Evolutionary conservation across 108 stramenopile species (phyloP).

Genomic region (Conticribra guillardii): DNA sequence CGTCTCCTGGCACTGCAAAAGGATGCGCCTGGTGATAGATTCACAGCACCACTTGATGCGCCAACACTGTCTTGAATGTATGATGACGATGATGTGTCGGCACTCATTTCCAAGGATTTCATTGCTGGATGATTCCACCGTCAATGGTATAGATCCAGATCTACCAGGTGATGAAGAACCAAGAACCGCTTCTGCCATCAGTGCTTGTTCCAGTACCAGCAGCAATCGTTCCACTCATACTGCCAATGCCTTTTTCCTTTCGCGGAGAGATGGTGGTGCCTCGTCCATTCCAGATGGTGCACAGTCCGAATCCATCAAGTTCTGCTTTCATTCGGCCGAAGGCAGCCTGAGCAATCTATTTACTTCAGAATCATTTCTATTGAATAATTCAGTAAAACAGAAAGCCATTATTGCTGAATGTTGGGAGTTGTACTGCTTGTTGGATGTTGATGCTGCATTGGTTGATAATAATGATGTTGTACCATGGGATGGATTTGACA

Average conservation of each 20-base stretch:
- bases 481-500: too few relatives aligned
- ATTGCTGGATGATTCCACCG: slow-evolving; percentile 12
- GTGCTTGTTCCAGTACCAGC: slow-evolving; percentile 9
- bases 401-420: too few relatives aligned
- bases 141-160: slow-evolving; percentile 25
- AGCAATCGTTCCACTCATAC: slow-evolving; percentile 16
- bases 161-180: slow-evolving; percentile 9
- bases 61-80: not conserved
- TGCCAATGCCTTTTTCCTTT: slow-evolving; percentile 19
- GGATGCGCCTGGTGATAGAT: not conserved
- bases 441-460: too few relatives aligned
- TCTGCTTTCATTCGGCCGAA: too few relatives aligned
- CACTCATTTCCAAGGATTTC: slow-evolving; percentile 19
- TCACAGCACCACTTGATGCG: not conserved
- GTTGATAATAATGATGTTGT: too few relatives aligned
- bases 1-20: slow-evolving; percentile 3
- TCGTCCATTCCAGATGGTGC: too few relatives aligned
- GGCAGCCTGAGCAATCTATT: too few relatives aligned
- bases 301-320: too few relatives aligned
- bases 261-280: too few relatives aligned
- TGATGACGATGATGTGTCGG: not conserved
- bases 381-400: too few relatives aligned
- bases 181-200: slow-evolving; percentile 16
- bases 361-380: too few relatives aligned
- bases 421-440: too few relatives aligned